Evolutionary conservation across 257 asterid species (phyloP), one percentile per base, ranked within the genome.

Genomic region (Echites panduratus): DNA sequence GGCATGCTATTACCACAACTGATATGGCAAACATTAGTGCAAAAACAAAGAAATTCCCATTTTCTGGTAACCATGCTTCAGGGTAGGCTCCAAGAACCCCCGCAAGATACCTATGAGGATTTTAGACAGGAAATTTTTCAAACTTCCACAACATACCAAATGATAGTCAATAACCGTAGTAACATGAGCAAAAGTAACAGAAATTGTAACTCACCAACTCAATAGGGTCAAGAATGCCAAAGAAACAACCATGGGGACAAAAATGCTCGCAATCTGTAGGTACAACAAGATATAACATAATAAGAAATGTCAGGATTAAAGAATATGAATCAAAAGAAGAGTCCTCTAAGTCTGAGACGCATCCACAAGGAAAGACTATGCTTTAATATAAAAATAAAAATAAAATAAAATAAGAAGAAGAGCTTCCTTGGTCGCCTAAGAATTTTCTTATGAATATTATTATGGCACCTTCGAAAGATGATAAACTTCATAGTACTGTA

Each of bases 1-100:
- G 98, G 52, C 99, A 95, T 76, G 99, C 96, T 76, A 95, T 87
- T 77, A 95, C 99, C 24, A 95, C 89, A 68, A 90, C 97, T 45
- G 99, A 87, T 85, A 95, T 92, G 53, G 99, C 84, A 82, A 95
- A 95, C 99, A 92, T 95, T 77, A 95, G 97, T 58, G 99, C 83
- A 73, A 95, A 95, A 53, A 95, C 97, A 81, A 95, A 95, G 77
- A 85, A 82, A 74, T 85, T 95, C 78, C 94, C 85, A 80, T 90
- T 84, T 80, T 89, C 91, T 1, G 94, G 98, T 53, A 95, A 84
- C 99, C 99, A 95, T 54, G 88, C 84, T 68, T 77, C 67, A 19
- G 99, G 98, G 75, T 90, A 92, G 65, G 81, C 85, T 80, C 98
- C 98, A 68, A 87, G 84, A 78, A 88, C 79, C 76, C 99, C 99